Conservation (phyloP, 1,284 basidiomycete genomes). For the Filobasidium uniguttulatum region DNA sequence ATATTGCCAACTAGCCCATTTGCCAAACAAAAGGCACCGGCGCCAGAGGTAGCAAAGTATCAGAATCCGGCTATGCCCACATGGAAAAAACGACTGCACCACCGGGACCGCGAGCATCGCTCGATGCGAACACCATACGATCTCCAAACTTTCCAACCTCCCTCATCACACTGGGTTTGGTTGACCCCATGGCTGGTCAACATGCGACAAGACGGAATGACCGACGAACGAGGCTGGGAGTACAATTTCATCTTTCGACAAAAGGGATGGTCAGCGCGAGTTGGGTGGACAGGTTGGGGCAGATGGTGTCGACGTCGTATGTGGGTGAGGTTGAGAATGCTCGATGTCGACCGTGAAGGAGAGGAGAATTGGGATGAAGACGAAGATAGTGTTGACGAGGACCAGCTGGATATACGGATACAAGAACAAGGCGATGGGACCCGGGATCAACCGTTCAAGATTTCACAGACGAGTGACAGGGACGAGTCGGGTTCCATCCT, state of each 20-base stretch:
- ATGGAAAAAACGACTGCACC: neutral
- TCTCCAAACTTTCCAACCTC: slow-evolving; percentile 29
- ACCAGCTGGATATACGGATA: too few species aligned
- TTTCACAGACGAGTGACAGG: too few species aligned
- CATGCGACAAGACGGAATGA: slow-evolving; percentile 29
- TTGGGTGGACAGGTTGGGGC: slow-evolving; percentile 28
- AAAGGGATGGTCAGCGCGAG: slow-evolving; percentile 26
- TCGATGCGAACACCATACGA: slow-evolving; percentile 31
- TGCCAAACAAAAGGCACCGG: neutral
- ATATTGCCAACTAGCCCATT: neutral
- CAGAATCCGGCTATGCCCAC: neutral
- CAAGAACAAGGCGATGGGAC: too few species aligned
- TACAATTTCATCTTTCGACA: slow-evolving; percentile 35
- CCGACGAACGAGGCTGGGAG: slow-evolving; percentile 37
- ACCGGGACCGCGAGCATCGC: slow-evolving; percentile 9
- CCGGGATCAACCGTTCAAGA: too few species aligned
- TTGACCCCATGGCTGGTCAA: slow-evolving; percentile 36
- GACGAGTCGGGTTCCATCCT: too few species aligned
- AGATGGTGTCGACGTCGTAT: slow-evolving; percentile 34
- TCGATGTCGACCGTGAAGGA: neutral
- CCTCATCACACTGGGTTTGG: slow-evolving; percentile 34
- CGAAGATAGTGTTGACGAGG: neutral
- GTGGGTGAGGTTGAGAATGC: slow-evolving; percentile 29
- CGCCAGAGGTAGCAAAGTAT: neutral
- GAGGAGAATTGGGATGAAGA: neutral